Base-by-base conservation (phyloP, 1,139 yeast species). In the Magnusiomyces paraingens region DNA sequence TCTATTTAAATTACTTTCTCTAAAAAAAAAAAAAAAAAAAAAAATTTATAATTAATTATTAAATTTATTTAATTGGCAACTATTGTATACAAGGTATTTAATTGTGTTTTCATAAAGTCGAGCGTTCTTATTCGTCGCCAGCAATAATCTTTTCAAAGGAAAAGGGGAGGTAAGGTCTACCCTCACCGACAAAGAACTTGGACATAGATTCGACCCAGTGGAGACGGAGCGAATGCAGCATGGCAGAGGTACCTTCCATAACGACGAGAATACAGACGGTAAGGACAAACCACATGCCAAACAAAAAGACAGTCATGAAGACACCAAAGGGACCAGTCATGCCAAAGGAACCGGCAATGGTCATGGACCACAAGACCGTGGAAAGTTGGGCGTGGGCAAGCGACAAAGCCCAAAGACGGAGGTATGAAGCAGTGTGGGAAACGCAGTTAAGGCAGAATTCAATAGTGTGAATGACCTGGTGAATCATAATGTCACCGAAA, bases 151-250 rank as follows among this genome's bases (percentile, higher is more conserved):
- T 57, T 55, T 64, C 60, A 57, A 90, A 87, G 10, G 81, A 73
- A 67, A 89, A 91, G 36, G 99, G 99, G 58, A 81, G 83, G 68
- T 88, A 93, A 1, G 89, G 82, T 58, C 83, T 79, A 52, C 99
- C 99, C 67, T 93, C 98, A 62, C 99, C 99, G 64, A 86, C 89
- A 65, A 93, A 94, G 70, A 88, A 94, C 73, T 94, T 94, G 51
- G 97, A 90, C 98, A 94, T 94, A 36, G 97, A 91, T 72, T 94
- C 99, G 55, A 94, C 99, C 99, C 99, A 93, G 70, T 93, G 99
- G 66, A 93, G 75, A 71, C 99, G 86, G 64, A 94, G 79, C 26
- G 97, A 87, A 72, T 94, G 99, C 65, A 94, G 79, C 99, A 94
- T 94, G 32, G 99, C 99, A 45, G 96, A 87, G 0, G 99, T 94